phyloP scores from a whole-genome alignment of 2,329 filamentous ascomycete genomes.

The Curvularia hawaiiensis region DNA sequence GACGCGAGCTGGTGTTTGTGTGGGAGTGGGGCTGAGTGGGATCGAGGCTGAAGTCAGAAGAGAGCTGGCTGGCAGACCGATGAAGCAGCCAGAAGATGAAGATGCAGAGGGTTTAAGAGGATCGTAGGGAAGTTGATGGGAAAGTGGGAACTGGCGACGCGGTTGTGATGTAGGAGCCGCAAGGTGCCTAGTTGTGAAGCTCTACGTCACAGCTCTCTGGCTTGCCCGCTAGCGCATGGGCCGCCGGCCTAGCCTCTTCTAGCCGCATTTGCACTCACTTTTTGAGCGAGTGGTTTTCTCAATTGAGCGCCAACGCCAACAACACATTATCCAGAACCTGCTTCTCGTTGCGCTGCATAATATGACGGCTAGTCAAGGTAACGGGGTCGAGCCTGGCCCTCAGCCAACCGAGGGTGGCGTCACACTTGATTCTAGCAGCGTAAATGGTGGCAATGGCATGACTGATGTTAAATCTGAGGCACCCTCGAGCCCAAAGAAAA shows the following conservation, averaged over 20 bases:
- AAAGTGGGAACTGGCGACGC: slow-evolving; percentile 24
- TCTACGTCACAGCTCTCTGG: slow-evolving; percentile 37
- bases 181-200: slow-evolving; percentile 38
- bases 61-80: slow-evolving; percentile 5
- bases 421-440: slow-evolving; percentile 21
- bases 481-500: slow-evolving; percentile 43
- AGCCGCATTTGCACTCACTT: slow-evolving; percentile 25
- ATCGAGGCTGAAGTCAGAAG: slow-evolving; percentile 6
- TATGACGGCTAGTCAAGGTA: slow-evolving; percentile 25
- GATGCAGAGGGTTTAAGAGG: slow-evolving; percentile 9
- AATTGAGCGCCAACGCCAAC: slow-evolving; percentile 17
- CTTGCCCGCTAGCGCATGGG: slow-evolving; percentile 19
- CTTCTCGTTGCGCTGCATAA: slow-evolving; percentile 5
- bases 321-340: slow-evolving; percentile 12
- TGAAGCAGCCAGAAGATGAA: slow-evolving; percentile 4
- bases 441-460: slow-evolving; percentile 30
- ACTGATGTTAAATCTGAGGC: slow-evolving; percentile 31
- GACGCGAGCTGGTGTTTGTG: slow-evolving; percentile 24
- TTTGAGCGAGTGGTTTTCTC: slow-evolving; percentile 23
- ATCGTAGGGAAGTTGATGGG: slow-evolving; percentile 20
- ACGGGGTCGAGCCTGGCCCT: slow-evolving; percentile 15
- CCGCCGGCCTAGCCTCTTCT: slow-evolving; percentile 23
- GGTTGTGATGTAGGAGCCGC: slow-evolving; percentile 28
- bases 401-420: slow-evolving; percentile 19
- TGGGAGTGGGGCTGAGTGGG: slow-evolving; percentile 28